Base-by-base conservation (phyloP, 371 early-diverging fungal species). In the Mycotypha africana region DNA sequence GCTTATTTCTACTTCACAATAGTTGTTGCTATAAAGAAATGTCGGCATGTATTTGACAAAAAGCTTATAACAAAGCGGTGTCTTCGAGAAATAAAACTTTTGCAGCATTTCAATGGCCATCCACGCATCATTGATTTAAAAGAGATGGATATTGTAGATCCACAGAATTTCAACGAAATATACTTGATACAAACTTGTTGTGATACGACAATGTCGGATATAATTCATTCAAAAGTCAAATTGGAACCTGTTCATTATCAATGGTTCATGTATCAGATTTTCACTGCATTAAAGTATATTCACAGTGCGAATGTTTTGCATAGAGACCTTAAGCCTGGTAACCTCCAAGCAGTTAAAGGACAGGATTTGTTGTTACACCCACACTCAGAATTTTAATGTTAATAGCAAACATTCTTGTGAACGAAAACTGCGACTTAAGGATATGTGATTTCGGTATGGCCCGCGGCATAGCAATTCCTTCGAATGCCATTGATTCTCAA, bases 191-290 rank as follows among this genome's bases (percentile, higher is more conserved):
- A 86, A 45, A 81, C 83, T 53, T 78, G 93, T 45, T 92, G 92
- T 83, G 95, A 94, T 60, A 92, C 95, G 24, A 93, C 92, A 46
- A 68, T 94, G 60, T 89, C 89, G 58, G 93, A 92, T 48, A 88
- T 94, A 46, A 92, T 94, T 53, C 83, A 85, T 35, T 89, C 91
- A 15, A 81, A 82, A 40, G 82, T 90, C 50, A 79, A 82, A 31
- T 66, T 94, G 28, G 90, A 89, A 22, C 90, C 92, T 42, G 85
- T 89, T 4, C 95, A 94, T 61, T 89, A 78, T 60, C 92, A 92
- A 63, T 93, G 91, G 79, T 94, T 94, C 57, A 72, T 93, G 59
- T 94, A 91, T 64, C 95, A 94, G 56, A 70, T 92, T 32, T 84
- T 88, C 53, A 79, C 89, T 4, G 95, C 88, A 4, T 68, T 94